phyloP scores from a whole-genome alignment of 2,329 filamentous ascomycete genomes.

The Biscogniauxia sp. region DNA sequence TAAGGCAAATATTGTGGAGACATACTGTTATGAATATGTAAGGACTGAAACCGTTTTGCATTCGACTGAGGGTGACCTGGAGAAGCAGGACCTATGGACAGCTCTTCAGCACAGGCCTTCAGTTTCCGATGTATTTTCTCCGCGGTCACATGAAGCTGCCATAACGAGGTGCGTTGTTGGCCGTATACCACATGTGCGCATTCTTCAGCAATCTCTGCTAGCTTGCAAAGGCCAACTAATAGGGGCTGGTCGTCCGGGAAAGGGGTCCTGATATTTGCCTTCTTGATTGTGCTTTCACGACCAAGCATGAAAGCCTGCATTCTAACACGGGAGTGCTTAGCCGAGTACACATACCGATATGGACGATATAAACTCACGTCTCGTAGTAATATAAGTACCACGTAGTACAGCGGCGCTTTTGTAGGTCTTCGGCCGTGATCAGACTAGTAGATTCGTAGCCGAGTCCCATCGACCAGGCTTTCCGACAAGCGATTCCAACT shows the following conservation, averaged over 20 bases:
- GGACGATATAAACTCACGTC: constrained; percentile 3
- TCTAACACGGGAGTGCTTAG: neutral
- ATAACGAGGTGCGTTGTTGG: constrained; percentile 1
- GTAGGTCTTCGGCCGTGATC: constrained; percentile 2
- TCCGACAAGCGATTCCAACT: constrained; percentile 7
- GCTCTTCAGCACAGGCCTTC: constrained; percentile 6
- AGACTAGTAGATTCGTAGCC: constrained; percentile 3
- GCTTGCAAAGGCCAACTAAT: constrained; percentile 8
- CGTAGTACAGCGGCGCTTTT: constrained; percentile 6
- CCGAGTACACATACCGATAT: neutral
- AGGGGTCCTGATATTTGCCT: constrained; percentile 4
- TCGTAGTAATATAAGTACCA: constrained; percentile 11
- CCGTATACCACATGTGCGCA: constrained; percentile 3
- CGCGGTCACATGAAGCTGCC: constrained; percentile 6
- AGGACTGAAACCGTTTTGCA: neutral
- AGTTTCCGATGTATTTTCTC: constrained; percentile 8
- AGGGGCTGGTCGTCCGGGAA: constrained; percentile 6
- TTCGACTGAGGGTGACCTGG: neutral
- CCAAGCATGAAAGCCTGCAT: constrained; percentile 6
- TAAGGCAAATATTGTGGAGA: neutral
- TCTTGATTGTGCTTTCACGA: constrained; percentile 9
- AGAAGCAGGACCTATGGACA: constrained; percentile 8
- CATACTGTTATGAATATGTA: constrained; percentile 9
- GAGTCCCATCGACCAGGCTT: constrained; percentile 7
- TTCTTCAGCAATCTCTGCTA: constrained; percentile 11